Evolutionary conservation across 1,284 basidiomycete genomes (phyloP).

Genomic region (Cutaneotrichosporon mucoides): DNA sequence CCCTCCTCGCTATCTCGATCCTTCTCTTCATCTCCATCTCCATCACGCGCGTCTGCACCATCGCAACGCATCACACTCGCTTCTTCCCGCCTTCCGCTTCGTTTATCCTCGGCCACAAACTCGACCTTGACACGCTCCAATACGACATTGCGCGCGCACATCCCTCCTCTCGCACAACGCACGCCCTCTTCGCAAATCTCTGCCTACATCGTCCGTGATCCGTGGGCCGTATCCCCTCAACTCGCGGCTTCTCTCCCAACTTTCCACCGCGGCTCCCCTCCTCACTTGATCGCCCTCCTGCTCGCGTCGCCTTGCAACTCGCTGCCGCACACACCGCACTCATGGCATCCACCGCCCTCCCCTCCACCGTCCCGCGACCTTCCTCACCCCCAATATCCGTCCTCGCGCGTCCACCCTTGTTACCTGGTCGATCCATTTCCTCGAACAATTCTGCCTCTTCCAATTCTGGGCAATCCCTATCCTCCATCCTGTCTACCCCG

Average conservation of each 20-base stretch:
- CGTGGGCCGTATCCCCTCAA: not conserved
- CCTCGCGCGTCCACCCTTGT: constrained; percentile 8
- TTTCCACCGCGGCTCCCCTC: no score
- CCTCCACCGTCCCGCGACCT: not conserved
- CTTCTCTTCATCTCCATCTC: not conserved
- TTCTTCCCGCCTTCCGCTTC: not conserved
- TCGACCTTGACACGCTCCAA: not conserved
- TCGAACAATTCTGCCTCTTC: not conserved
- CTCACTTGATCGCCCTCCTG: not conserved
- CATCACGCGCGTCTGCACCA: not conserved
- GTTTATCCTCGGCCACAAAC: no score
- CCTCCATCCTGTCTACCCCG: constrained; percentile 5
- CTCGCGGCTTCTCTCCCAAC: no score
- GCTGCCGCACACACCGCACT: no score
- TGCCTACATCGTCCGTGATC: not conserved
- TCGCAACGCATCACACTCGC: not conserved
- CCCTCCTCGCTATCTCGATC: no score
- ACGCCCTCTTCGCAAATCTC: not conserved
- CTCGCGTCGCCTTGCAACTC: not conserved
- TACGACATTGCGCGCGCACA: not conserved
- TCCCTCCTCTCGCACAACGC: not conserved
- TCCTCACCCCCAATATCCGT: constrained; percentile 9
- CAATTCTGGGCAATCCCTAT: not conserved
- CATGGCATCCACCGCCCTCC: not conserved
- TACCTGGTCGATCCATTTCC: not conserved